phyloP scores from a whole-genome alignment of 805 yeast genomes.

The Teunomyces atbi region DNA sequence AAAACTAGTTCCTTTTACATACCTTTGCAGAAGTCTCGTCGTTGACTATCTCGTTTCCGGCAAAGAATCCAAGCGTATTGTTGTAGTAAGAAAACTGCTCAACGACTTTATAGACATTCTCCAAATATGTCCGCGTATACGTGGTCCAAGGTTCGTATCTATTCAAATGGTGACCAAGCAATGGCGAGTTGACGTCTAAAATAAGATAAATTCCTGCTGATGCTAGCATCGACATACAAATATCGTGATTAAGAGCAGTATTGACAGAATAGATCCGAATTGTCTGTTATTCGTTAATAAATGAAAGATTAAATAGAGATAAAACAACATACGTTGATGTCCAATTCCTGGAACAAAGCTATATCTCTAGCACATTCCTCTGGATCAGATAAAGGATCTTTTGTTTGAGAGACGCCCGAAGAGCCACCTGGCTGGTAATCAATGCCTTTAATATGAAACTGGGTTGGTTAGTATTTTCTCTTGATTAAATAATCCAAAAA shows the following conservation, averaged over 20 bases:
- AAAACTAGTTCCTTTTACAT: constrained; percentile 9
- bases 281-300: constrained; percentile 41
- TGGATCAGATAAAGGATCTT: constrained; percentile 78
- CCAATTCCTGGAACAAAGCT: constrained; percentile 73
- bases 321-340: constrained; percentile 55
- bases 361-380: constrained; percentile 79
- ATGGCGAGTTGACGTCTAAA: constrained; percentile 88
- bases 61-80: constrained; percentile 87
- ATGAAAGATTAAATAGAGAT: background rate
- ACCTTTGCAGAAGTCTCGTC: constrained; percentile 65
- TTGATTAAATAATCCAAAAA: background rate
- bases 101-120: constrained; percentile 74
- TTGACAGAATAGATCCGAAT: constrained; percentile 85
- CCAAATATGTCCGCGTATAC: constrained; percentile 66
- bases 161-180: constrained; percentile 73
- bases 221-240: constrained; percentile 88
- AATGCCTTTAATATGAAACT: constrained; percentile 81
- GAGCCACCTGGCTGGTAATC: constrained; percentile 98
- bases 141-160: constrained; percentile 94
- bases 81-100: constrained; percentile 81
- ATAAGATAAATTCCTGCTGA: constrained; percentile 90
- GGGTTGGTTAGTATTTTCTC: constrained; percentile 13
- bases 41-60: constrained; percentile 88
- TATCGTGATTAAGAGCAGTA: constrained; percentile 78
- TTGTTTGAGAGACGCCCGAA: constrained; percentile 54